Evolutionary conservation across 176 grass and related monocot genomes (phyloP).

Genomic region (Secale cereale): DNA sequence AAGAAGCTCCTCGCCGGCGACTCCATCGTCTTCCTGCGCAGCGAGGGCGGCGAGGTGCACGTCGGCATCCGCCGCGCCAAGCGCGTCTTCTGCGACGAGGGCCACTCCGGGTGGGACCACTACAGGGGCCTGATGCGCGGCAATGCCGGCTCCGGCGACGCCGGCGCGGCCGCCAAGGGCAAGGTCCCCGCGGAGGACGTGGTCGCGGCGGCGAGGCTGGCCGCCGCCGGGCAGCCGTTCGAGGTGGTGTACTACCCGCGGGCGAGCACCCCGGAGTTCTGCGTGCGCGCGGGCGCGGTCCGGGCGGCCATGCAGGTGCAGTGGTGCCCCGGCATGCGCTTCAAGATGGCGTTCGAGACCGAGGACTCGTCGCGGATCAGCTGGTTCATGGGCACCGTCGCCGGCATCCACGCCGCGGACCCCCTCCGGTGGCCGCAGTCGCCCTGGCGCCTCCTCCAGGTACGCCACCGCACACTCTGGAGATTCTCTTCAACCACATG

Average conservation of each 20-base stretch:
- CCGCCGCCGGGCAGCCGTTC: conserved; percentile 54
- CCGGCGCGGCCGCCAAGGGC: conserved; percentile 11
- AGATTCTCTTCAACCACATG: background rate
- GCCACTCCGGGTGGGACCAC: conserved; percentile 39
- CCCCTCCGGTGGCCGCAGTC: conserved; percentile 61
- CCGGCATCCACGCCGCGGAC: conserved; percentile 55
- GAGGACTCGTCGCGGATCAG: conserved; percentile 93
- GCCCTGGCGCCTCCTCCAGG: conserved; percentile 83
- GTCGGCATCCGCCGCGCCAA: conserved; percentile 73
- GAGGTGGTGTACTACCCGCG: conserved; percentile 86
- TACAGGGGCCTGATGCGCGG: conserved; percentile 19
- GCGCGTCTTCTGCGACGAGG: conserved; percentile 29
- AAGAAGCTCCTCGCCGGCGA: conserved; percentile 82
- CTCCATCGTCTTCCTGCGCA: conserved; percentile 78
- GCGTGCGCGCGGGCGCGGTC: conserved; percentile 52
- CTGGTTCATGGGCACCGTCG: conserved; percentile 92
- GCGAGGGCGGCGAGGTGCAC: conserved; percentile 59
- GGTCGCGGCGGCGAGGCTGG: conserved; percentile 46
- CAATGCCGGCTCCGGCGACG: conserved; percentile 17
- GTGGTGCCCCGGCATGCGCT: conserved; percentile 74
- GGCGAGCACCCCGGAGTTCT: conserved; percentile 63
- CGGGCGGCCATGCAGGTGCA: conserved; percentile 47
- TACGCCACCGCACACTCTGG: conserved; percentile 15
- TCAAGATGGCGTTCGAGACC: conserved; percentile 98
- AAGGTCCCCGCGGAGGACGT: conserved; percentile 61